Evolutionary conservation across 2,329 filamentous ascomycete species (phyloP), one percentile per base, ranked within the genome.

Genomic region (Cladosporium sp.): DNA sequence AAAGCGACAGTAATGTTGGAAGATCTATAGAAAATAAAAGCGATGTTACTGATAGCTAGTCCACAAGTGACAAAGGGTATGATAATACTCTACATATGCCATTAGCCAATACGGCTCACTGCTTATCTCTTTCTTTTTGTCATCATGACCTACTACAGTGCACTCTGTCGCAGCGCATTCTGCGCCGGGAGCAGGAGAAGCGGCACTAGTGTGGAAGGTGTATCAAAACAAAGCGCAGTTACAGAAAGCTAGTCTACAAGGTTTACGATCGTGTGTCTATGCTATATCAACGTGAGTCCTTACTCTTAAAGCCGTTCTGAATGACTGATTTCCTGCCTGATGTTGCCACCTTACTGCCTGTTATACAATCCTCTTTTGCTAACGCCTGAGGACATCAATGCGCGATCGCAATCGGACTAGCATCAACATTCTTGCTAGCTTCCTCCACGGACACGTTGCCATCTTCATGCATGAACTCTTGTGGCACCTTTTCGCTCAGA

Each of bases 401-500:
- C 61, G 67, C 69, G 33, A 71, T 69, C 26, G 72, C 72, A 67
- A 74, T 72, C 53, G 65, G 68, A 64, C 71, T 73, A 49, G 57
- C 66, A 53, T 64, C 65, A n/a, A 5, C 49, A 40, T 46, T 56
- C 28, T 66, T 46, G 31, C 60, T 55, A 46, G 65, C 69, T 49
- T 70, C 69, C 18, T 50, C 64, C 31, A 62, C 35, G 37, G 64
- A 66, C 58, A 44, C 65, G 40, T 60, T 70, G 31, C 67, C 65
- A 26, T 63, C 64, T 46, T 66, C 65, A 29, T 67, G 49, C 53
- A 67, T 72, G 66, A 82, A 82, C n/a, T 78, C 80, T 66, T 81
- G 77, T 7, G 80, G 79, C 5, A 80, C 76, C 68, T 82, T 81
- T 72, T 84, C 82, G 31, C 77, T 79, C 57, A 84, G 71, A 69